A percentile compares a stretch with the other conserved stretches of the same genome.
phyloP scores from a whole-genome alignment of 73 alveolate genomes.

The Breviolum minutum region DNA sequence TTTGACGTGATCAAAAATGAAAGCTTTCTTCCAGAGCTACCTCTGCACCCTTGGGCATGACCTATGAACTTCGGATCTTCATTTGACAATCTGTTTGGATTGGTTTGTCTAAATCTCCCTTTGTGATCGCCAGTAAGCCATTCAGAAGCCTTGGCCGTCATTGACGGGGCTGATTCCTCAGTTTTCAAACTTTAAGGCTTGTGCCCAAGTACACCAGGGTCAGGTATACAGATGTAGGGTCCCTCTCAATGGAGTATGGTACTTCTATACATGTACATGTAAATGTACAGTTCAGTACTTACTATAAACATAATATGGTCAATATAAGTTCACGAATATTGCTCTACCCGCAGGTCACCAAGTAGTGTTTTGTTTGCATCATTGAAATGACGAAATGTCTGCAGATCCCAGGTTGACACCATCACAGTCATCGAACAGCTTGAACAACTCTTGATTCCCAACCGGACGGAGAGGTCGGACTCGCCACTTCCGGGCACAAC shows the following conservation, averaged over 20 bases:
- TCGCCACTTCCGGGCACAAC: neutral
- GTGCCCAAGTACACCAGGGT: too few species aligned
- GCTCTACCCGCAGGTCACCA: too few species aligned
- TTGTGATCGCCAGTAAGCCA: constrained; percentile 59
- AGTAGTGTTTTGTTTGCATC: too few species aligned
- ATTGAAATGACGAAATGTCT: too few species aligned
- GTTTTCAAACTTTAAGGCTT: neutral
- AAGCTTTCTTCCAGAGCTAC: too few species aligned
- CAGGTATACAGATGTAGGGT: too few species aligned
- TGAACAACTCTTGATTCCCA: constrained; percentile 77
- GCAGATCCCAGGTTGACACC: constrained; percentile 57
- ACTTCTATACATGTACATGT: neutral
- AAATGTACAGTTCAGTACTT: neutral
- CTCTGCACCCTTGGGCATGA: too few species aligned
- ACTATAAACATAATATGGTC: too few species aligned
- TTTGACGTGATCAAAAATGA: too few species aligned
- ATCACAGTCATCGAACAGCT: constrained; percentile 84
- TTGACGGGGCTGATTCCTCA: constrained; percentile 38
- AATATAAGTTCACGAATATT: too few species aligned
- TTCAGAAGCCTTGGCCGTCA: constrained; percentile 75
- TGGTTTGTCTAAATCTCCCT: neutral
- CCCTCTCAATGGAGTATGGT: neutral
- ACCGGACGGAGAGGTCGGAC: constrained; percentile 50
- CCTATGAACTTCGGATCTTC: too few species aligned
- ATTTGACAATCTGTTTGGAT: too few species aligned